Evolutionary conservation across 2,329 filamentous ascomycete genomes (phyloP).

Genomic region (Sporothrix curviconia): DNA sequence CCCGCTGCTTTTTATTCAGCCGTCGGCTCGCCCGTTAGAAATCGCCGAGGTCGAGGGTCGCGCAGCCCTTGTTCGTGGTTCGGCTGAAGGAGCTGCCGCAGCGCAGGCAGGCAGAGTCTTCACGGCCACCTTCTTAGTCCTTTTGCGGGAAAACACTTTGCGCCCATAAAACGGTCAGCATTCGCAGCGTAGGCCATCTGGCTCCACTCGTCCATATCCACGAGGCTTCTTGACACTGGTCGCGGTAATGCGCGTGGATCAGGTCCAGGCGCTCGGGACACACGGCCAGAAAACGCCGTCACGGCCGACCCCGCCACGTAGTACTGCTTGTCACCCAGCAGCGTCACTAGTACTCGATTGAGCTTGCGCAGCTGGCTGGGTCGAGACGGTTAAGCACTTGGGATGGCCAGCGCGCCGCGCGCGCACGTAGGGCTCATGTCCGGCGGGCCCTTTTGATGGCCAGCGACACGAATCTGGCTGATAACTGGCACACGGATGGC

Average conservation of each 20-base stretch:
- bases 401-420: slow-evolving; percentile 89
- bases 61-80: not conserved
- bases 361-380: slow-evolving; percentile 75
- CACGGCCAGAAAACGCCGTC: slow-evolving; percentile 76
- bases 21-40: slow-evolving; percentile 75
- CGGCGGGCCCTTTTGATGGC: slow-evolving; percentile 89
- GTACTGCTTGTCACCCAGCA: slow-evolving; percentile 88
- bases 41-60: slow-evolving; percentile 47
- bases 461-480: slow-evolving; percentile 89
- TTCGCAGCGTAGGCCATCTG: slow-evolving; percentile 74
- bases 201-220: slow-evolving; percentile 99
- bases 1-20: slow-evolving; percentile 19
- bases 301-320: slow-evolving; percentile 95
- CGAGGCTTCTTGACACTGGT: slow-evolving; percentile 79
- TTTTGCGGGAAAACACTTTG: slow-evolving; percentile 76
- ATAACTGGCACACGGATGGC: slow-evolving; percentile 96
- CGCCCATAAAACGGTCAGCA: slow-evolving; percentile 82
- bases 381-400: slow-evolving; percentile 92
- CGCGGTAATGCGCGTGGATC: slow-evolving; percentile 83
- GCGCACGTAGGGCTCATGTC: slow-evolving; percentile 91
- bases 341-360: slow-evolving; percentile 68
- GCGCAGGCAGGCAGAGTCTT: not conserved
- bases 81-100: slow-evolving; percentile 31
- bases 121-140: slow-evolving; percentile 44
- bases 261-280: slow-evolving; percentile 84